These are phyloP conservation scores for Colletotrichum filicis DNA, from an alignment of 2,329 filamentous ascomycete genomes.

Conservation along the genomic window DNA sequence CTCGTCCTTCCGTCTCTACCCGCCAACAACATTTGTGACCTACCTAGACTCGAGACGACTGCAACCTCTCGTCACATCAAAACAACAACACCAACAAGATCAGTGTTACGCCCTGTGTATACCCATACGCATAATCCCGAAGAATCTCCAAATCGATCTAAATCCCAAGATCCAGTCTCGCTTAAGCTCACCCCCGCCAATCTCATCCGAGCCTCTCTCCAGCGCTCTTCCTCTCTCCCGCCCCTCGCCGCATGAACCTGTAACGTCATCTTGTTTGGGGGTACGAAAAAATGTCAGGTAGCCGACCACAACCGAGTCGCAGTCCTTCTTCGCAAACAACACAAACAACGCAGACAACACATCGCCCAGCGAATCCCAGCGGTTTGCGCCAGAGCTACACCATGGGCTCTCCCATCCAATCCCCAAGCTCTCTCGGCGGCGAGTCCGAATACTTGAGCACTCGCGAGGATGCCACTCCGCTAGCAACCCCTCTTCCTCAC, in stretches of 20 bases:
- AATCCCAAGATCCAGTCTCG: neutral
- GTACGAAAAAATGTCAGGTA: constrained; percentile 32
- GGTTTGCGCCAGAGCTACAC: constrained; percentile 58
- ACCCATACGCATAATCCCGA: neutral
- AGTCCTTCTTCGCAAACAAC: constrained; percentile 25
- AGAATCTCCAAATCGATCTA: neutral
- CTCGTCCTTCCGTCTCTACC: constrained; percentile 2
- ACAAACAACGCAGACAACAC: constrained; percentile 44
- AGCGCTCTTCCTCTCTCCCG: neutral
- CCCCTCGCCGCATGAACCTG: constrained; percentile 12
- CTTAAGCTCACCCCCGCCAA: constrained; percentile 20
- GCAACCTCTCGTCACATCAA: neutral
- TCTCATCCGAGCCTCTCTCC: neutral
- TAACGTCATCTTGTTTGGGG: constrained; percentile 13
- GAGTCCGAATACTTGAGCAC: constrained; percentile 36
- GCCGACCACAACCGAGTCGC: constrained; percentile 28
- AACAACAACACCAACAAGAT: neutral
- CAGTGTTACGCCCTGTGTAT: neutral
- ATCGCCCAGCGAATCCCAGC: constrained; percentile 55
- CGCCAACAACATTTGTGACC: constrained; percentile 12
- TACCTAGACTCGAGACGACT: neutral
- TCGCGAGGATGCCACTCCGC: constrained; percentile 32
- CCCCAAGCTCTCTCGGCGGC: constrained; percentile 32
- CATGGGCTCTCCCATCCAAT: constrained; percentile 27
- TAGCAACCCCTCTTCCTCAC: constrained; percentile 31